Conservation (phyloP, 192 early-diverging fungal genomes). For the Coemansia sp. region DNA sequence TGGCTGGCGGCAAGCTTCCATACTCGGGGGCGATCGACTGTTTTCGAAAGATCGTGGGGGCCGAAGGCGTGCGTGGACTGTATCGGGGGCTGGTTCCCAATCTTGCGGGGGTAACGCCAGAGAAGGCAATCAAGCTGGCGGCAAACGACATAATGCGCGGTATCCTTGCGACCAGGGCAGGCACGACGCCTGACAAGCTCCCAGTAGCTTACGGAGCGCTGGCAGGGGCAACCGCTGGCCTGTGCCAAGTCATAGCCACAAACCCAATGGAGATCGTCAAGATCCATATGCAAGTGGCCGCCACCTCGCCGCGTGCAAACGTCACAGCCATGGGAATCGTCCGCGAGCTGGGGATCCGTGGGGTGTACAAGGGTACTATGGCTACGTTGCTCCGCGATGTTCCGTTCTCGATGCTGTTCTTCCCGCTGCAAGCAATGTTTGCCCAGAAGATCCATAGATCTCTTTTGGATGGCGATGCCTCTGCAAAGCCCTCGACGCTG, state of each 20-base stretch:
- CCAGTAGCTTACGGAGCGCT: slow-evolving; percentile 74
- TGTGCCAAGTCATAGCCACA: slow-evolving; percentile 88
- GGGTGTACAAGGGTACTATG: slow-evolving; percentile 87
- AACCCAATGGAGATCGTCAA: slow-evolving; percentile 95
- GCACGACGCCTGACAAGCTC: slow-evolving; percentile 36
- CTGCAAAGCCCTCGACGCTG: slow-evolving; percentile 70
- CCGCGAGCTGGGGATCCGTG: slow-evolving; percentile 81
- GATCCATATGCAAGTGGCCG: slow-evolving; percentile 86
- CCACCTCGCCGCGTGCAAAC: slow-evolving; percentile 20
- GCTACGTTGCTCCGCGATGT: slow-evolving; percentile 91
- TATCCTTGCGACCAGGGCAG: slow-evolving; percentile 65
- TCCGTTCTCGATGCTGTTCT: slow-evolving; percentile 92
- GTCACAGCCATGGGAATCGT: slow-evolving; percentile 73
- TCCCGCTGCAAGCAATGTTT: slow-evolving; percentile 60
- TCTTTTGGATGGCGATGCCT: slow-evolving; percentile 54
- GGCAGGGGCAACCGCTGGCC: slow-evolving; percentile 93
- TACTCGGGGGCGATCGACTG: slow-evolving; percentile 69
- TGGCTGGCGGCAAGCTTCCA: slow-evolving; percentile 53
- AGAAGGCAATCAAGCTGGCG: slow-evolving; percentile 80
- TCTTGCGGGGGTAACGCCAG: slow-evolving; percentile 89
- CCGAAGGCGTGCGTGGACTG: slow-evolving; percentile 86
- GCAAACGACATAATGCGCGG: slow-evolving; percentile 63
- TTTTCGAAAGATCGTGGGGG: slow-evolving; percentile 81
- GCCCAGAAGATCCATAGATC: slow-evolving; percentile 41
- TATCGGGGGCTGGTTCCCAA: slow-evolving; percentile 95